Base-by-base conservation (phyloP, 192 early-diverging fungal genomes). In the Lunasporangiospora selenospora region DNA sequence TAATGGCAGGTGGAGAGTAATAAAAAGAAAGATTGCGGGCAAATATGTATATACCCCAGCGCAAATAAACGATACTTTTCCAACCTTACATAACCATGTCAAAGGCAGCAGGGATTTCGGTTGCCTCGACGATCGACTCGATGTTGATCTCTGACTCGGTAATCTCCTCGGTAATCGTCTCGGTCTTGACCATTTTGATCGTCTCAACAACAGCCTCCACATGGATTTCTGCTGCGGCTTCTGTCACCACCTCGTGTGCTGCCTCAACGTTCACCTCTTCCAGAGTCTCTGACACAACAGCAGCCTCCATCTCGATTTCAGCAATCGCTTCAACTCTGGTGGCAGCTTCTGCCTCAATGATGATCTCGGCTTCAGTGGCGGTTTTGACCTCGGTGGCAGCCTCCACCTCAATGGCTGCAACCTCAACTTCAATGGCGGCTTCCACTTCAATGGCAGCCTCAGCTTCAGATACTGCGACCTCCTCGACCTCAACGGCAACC, bases 241-340 rank as follows among this genome's bases (percentile, higher is more conserved):
- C 75, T 23, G 75, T 75, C 71, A 79, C 69, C 27, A 79, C 71
- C 26, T 79, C 77, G n/a, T n/a, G n/a, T n/a, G n/a, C n/a, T n/a
- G n/a, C n/a, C n/a, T n/a, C n/a, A n/a, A n/a, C n/a, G n/a, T n/a
- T n/a, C n/a, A n/a, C n/a, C n/a, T n/a, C n/a, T n/a, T n/a, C n/a
- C n/a, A n/a, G n/a, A n/a, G n/a, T n/a, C n/a, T n/a, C n/a, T n/a
- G n/a, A n/a, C n/a, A n/a, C n/a, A n/a, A n/a, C n/a, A n/a, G n/a
- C n/a, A n/a, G n/a, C n/a, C n/a, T n/a, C n/a, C n/a, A n/a, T n/a
- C n/a, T n/a, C n/a, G n/a, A n/a, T n/a, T n/a, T n/a, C 15, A 79
- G 42, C 49, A 79, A 56, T 32, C 60, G 71, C 41, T 65, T 65
- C 41, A 79, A 75, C 38, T 79, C 77, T 40, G 58, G 64, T 6